These are phyloP conservation scores for Pythium biforme DNA, from an alignment of 352 stramenopile genomes.

Conservation along the genomic window DNA sequence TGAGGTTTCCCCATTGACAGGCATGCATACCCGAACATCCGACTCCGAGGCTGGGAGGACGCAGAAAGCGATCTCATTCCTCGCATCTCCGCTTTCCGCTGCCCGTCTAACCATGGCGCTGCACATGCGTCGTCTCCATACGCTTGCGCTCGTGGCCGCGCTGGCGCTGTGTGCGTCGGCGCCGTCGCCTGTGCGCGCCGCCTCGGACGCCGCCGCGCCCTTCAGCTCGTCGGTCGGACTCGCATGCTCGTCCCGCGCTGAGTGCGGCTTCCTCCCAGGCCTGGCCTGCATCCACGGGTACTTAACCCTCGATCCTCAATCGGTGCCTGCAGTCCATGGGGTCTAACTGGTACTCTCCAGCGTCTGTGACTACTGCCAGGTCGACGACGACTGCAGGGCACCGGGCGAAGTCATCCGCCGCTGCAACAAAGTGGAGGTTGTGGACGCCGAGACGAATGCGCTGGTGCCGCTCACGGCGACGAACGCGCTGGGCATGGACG, in stretches of 20 bases:
- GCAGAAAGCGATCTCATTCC: not conserved
- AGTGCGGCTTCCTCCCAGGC: constrained; percentile 77
- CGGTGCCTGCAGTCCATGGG: too few relatives aligned
- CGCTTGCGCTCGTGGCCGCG: not conserved
- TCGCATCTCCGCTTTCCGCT: constrained; percentile 1
- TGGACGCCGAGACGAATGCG: constrained; percentile 36
- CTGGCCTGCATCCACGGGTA: constrained; percentile 68
- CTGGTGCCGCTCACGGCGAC: constrained; percentile 34
- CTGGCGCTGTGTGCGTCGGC: not conserved
- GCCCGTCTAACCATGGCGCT: not conserved
- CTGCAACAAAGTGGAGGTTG: constrained; percentile 46
- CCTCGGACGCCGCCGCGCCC: constrained; percentile 4
- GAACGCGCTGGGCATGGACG: constrained; percentile 33
- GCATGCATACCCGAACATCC: too few relatives aligned
- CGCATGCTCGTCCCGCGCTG: constrained; percentile 40
- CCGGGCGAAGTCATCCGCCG: constrained; percentile 51
- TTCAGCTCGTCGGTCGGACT: constrained; percentile 45
- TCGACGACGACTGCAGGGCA: constrained; percentile 57
- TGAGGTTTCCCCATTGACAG: not conserved
- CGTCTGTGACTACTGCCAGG: constrained; percentile 65
- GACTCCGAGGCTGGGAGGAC: too few relatives aligned
- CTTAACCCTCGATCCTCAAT: not conserved
- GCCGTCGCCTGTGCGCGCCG: not conserved
- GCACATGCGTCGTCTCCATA: not conserved
- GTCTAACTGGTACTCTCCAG: too few relatives aligned